These are phyloP conservation scores for Chaetomium sp. DNA, from an alignment of 2,329 filamentous ascomycete species.

Conservation along the genomic window DNA sequence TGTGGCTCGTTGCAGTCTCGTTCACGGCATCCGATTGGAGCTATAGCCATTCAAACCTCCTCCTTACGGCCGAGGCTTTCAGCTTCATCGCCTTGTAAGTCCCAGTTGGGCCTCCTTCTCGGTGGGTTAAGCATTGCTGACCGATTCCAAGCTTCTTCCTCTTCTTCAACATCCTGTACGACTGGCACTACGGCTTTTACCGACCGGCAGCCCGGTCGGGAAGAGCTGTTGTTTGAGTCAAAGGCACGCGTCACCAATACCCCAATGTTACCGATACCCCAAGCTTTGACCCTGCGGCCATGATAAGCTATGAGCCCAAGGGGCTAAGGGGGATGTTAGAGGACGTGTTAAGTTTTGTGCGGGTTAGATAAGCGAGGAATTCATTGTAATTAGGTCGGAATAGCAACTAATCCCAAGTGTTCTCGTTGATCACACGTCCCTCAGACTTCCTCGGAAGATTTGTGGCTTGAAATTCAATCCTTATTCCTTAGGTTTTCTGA, in stretches of 20 bases:
- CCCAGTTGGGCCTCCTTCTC: background rate
- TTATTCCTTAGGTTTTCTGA: too few relatives aligned
- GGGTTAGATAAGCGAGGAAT: background rate
- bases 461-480: too few relatives aligned
- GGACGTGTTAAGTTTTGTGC: background rate
- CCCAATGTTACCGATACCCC: too few relatives aligned
- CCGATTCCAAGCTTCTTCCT: constrained; percentile 26
- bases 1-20: constrained; percentile 30
- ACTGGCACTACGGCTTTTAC: constrained; percentile 28
- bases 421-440: too few relatives aligned
- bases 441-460: too few relatives aligned
- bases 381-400: background rate
- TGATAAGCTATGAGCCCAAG: too few relatives aligned
- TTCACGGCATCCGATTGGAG: constrained; percentile 28
- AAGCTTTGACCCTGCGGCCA: too few relatives aligned
- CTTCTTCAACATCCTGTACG: constrained; percentile 30
- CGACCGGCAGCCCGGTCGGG: constrained; percentile 12
- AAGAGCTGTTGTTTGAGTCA: constrained; percentile 23
- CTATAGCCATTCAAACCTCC: constrained; percentile 19
- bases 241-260: background rate
- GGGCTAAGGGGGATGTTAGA: background rate
- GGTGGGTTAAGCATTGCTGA: background rate
- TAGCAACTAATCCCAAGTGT: background rate
- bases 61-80: constrained; percentile 29
- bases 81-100: constrained; percentile 32